Percentiles rank a stretch among this genome's conserved stretches.
phyloP scores from a whole-genome alignment of 164 flowering plant genomes.

The Vitis amurensis region DNA sequence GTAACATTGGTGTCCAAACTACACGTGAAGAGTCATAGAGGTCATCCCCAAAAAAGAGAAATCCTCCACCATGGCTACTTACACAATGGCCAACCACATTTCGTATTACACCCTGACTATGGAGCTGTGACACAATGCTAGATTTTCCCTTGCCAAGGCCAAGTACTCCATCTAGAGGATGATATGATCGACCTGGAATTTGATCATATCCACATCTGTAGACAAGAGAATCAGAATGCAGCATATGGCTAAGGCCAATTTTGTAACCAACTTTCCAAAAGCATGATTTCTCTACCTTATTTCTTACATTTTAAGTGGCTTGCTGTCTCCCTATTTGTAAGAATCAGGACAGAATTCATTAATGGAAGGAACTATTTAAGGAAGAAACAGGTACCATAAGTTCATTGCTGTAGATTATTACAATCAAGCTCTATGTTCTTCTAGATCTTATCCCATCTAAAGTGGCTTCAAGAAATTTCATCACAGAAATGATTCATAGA shows the following conservation, averaged over 20 bases:
- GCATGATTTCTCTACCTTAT: too few relatives aligned
- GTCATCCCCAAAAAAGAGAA: conserved; percentile 77
- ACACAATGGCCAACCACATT: conserved; percentile 91
- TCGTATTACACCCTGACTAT: conserved; percentile 48
- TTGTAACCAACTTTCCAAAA: too few relatives aligned
- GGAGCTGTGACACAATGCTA: conserved; percentile 72
- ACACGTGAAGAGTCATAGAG: conserved; percentile 61
- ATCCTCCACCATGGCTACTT: conserved; percentile 70
- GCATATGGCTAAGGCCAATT: not conserved
- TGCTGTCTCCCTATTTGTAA: too few relatives aligned
- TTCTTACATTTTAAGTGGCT: too few relatives aligned
- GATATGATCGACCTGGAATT: conserved; percentile 43
- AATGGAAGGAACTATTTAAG: too few relatives aligned
- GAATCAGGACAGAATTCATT: too few relatives aligned
- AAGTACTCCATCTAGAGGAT: conserved; percentile 80
- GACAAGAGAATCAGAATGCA: not conserved
- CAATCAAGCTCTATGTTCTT: not conserved
- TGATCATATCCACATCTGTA: conserved; percentile 95
- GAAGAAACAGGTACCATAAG: too few relatives aligned
- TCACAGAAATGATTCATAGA: not conserved
- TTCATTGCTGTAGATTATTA: too few relatives aligned
- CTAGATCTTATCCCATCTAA: too few relatives aligned
- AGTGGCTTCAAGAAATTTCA: not conserved
- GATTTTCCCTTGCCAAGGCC: conserved; percentile 83
- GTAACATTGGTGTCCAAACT: conserved; percentile 74